Evolutionary conservation across 139 green algal genomes (phyloP).

Genomic region (Dunaliella sp.): DNA sequence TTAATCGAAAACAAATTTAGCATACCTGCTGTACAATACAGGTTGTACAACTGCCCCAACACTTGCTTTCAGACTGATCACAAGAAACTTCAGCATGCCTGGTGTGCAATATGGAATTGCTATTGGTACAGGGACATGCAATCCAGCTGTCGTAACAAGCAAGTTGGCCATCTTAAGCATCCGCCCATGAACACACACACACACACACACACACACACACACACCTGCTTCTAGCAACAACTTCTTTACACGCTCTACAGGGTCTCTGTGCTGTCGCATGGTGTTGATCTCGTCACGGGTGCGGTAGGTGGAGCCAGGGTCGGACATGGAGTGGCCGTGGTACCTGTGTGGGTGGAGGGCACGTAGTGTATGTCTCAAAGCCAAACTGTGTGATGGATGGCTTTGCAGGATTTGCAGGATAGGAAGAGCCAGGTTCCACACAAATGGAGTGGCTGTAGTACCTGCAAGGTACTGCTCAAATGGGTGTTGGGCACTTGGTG

Average conservation of each 20-base stretch:
- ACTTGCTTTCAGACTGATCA: too few relatives aligned
- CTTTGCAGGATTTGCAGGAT: too few relatives aligned
- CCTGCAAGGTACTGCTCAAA: too few relatives aligned
- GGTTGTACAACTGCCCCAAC: too few relatives aligned
- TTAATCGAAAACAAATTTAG: too few relatives aligned
- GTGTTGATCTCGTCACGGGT: slow-evolving; percentile 92
- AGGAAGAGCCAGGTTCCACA: too few relatives aligned
- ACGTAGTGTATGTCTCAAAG: too few relatives aligned
- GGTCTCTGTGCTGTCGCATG: slow-evolving; percentile 86
- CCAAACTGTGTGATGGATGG: too few relatives aligned
- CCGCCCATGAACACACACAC: background rate
- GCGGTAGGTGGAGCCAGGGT: slow-evolving; percentile 95
- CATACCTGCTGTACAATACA: too few relatives aligned
- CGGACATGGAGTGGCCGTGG: slow-evolving; percentile 98
- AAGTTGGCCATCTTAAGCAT: background rate
- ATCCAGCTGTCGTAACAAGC: background rate
- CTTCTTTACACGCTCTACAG: slow-evolving; percentile 88
- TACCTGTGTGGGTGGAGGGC: too few relatives aligned
- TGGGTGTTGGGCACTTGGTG: too few relatives aligned
- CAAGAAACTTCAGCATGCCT: background rate
- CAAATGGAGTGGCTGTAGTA: too few relatives aligned
- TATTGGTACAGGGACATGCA: background rate
- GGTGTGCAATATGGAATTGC: background rate
- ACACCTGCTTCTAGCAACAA: slow-evolving; percentile 72
- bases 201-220: background rate